Evolutionary conservation across 2,329 filamentous ascomycete species (phyloP), one percentile per base, ranked within the genome.

Genomic region (Hortaea sp.): DNA sequence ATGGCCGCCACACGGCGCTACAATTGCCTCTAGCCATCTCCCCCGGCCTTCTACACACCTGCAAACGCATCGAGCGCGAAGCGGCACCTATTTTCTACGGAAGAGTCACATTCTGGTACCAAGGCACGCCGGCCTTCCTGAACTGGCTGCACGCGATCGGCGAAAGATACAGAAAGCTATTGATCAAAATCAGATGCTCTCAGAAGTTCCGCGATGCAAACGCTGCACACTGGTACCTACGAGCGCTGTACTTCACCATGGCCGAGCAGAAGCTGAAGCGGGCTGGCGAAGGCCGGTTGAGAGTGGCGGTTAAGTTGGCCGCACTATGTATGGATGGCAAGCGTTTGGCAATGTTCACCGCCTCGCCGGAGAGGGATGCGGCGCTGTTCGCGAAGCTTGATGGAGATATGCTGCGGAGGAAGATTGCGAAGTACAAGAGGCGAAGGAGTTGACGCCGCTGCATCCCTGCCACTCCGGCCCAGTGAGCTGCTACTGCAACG

Each of bases 21-120:
- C 37, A 39, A 13, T 13, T 39, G 3, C 37, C 37, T 2, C 37
- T 3, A 10, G 10, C 39, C 12, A 12, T 29, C 29, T 32, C 41
- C 5, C 49, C 44, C 3, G 47, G 42, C 7, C 39, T 54, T 1
- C 28, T 54, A 1, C 13, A 49, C n/a, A 40, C 43, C 28, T 51
- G 52, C 43, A 52, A 49, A 41, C 48, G 48, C 9, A 46, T 46
- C 13, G 31, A 46, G 27, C 6, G 7, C 35, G 50, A 54, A 39
- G 46, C 46, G 5, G 39, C 48, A 37, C 35, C 38, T n/a, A 39
- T 53, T 5, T 49, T 45, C 38, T 53, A 49, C 42, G 40, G 39
- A n/a, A 39, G 29, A 11, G 43, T 39, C 41, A 49, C 29, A 5
- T 46, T 45, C 46, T 42, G 27, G 20, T 39, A 39, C 37, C 3